Evolutionary conservation across 1,139 yeast genomes (phyloP).

Genomic region (Lizanozyma gosingica): DNA sequence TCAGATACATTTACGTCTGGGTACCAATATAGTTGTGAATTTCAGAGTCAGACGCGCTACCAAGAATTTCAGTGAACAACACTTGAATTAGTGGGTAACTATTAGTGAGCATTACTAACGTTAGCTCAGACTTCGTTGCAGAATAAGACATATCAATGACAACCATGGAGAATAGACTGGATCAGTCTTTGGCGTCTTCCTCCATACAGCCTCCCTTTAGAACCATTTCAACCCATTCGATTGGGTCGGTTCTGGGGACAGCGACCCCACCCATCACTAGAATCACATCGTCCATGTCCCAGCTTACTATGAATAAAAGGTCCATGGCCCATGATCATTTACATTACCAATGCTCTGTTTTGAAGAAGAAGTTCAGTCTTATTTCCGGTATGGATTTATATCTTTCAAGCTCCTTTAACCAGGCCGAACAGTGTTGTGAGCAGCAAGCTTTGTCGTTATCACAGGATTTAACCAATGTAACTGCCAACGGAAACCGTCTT

Average conservation of each 20-base stretch:
- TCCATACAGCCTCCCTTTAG: neutral
- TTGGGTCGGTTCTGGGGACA: neutral
- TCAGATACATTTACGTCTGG: no score
- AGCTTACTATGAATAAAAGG: conserved; percentile 25
- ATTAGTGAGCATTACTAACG: no score
- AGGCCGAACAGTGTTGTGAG: conserved; percentile 61
- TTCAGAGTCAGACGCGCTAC: no score
- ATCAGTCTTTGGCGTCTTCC: neutral
- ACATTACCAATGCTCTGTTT: conserved; percentile 25
- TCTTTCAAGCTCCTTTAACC: conserved; percentile 26
- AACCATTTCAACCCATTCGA: neutral
- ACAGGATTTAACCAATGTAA: conserved; percentile 17
- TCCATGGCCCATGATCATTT: conserved; percentile 33
- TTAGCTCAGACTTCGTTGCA: no score
- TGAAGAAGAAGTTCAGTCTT: conserved; percentile 21
- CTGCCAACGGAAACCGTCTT: conserved; percentile 2
- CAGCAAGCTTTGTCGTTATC: conserved; percentile 60
- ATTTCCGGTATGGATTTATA: conserved; percentile 34
- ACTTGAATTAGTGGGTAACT: no score
- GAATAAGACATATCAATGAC: no score
- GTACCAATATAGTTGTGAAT: no score
- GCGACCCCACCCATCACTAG: conserved; percentile 17
- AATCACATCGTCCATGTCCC: conserved; percentile 29
- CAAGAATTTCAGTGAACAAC: no score
- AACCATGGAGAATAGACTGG: neutral